Evolutionary conservation across 2,329 filamentous ascomycete species (phyloP).

Genomic region (Ceratocystis harringtonii): DNA sequence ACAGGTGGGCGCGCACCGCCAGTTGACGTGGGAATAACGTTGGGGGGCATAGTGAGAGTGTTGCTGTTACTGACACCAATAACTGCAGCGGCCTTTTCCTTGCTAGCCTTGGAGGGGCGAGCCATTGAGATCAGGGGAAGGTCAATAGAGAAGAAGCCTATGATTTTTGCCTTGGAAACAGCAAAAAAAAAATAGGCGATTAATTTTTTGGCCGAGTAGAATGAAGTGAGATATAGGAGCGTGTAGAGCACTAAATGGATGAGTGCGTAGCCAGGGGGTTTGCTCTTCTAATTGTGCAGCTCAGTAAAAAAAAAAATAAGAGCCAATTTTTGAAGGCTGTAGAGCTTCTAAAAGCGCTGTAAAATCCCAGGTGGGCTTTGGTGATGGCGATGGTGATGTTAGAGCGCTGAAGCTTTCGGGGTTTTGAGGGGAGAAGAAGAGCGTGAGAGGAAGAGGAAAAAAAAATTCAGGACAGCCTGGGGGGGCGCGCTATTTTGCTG

Average conservation of each 20-base stretch:
- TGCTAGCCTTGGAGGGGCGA: slow-evolving; percentile 31
- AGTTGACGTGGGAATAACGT: slow-evolving; percentile 26
- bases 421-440: slow-evolving; percentile 7
- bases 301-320: slow-evolving; percentile 17
- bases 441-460: slow-evolving; percentile 15
- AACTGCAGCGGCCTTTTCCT: slow-evolving; percentile 26
- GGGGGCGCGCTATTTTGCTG: slow-evolving; percentile 13
- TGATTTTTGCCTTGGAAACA: background rate
- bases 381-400: slow-evolving; percentile 9
- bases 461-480: slow-evolving; percentile 13
- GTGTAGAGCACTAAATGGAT: too few relatives aligned
- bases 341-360: background rate
- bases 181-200: background rate
- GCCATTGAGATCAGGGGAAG: slow-evolving; percentile 26
- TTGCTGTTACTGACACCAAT: background rate
- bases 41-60: slow-evolving; percentile 21
- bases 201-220: too few relatives aligned
- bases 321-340: background rate
- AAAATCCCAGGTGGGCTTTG: background rate
- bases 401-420: slow-evolving; percentile 8
- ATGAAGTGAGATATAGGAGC: too few relatives aligned
- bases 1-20: slow-evolving; percentile 19
- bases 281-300: background rate
- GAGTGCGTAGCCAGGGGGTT: too few relatives aligned
- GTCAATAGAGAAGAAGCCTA: background rate